These are phyloP conservation scores for Leccinum huronense DNA, from an alignment of 1,284 basidiomycete species.

Conservation along the genomic window DNA sequence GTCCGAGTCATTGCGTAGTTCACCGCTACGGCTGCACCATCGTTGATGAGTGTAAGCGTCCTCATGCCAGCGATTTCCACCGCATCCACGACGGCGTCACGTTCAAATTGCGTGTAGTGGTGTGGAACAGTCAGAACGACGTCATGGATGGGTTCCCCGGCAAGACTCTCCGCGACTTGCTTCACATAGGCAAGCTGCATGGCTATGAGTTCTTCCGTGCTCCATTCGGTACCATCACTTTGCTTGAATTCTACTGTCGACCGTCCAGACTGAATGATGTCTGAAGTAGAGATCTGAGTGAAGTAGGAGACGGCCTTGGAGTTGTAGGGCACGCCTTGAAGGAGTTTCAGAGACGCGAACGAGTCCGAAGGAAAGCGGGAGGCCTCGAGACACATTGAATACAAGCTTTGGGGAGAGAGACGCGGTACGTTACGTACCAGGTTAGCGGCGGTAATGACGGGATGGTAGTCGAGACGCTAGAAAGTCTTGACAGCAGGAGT, in stretches of 20 bases:
- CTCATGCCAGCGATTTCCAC: conserved; percentile 87
- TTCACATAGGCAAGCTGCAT: conserved; percentile 94
- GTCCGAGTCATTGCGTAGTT: conserved; percentile 96
- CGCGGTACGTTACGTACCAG: conserved; percentile 56
- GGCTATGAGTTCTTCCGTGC: conserved; percentile 87
- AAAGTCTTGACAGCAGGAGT: no score
- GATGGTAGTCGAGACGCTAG: no score
- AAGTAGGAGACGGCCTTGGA: conserved; percentile 64
- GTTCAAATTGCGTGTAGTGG: conserved; percentile 84
- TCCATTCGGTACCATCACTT: conserved; percentile 69
- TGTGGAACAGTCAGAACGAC: conserved; percentile 85
- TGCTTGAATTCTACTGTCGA: conserved; percentile 59
- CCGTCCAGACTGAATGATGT: conserved; percentile 57
- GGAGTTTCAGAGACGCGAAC: conserved; percentile 83
- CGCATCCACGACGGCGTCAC: conserved; percentile 88
- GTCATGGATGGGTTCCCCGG: conserved; percentile 76
- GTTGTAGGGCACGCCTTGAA: conserved; percentile 75
- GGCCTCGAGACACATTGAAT: conserved; percentile 52
- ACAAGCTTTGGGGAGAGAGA: background rate
- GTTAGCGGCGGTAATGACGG: conserved; percentile 56
- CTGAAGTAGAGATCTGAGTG: conserved; percentile 62
- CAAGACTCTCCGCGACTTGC: conserved; percentile 78
- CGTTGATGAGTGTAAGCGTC: conserved; percentile 84
- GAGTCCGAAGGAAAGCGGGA: conserved; percentile 88
- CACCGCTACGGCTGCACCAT: conserved; percentile 89